Evolutionary conservation across 352 stramenopile genomes (phyloP).

Genomic region (Phytophthora cactorum): DNA sequence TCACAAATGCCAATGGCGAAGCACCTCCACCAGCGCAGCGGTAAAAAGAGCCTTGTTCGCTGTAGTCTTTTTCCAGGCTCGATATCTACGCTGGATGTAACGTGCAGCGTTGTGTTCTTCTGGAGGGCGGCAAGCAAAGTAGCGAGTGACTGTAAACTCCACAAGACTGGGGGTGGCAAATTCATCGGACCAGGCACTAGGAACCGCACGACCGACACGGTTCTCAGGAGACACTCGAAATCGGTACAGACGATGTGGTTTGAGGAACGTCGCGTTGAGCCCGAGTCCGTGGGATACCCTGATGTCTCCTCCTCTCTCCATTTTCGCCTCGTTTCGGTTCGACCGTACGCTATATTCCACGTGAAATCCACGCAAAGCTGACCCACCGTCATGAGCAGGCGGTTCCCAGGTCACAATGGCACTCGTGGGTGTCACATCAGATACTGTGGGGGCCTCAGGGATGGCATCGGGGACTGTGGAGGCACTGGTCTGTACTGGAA

Average conservation of each 20-base stretch:
- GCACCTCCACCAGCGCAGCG: conserved; percentile 17
- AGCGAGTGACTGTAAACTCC: conserved; percentile 65
- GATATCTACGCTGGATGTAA: conserved; percentile 47
- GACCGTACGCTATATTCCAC: conserved; percentile 57
- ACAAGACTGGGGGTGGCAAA: conserved; percentile 69
- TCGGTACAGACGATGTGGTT: conserved; percentile 55
- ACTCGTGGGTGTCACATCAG: conserved; percentile 53
- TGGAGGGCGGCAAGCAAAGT: conserved; percentile 47
- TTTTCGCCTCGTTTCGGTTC: conserved; percentile 26
- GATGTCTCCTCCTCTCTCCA: conserved; percentile 49
- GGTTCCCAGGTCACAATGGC: conserved; percentile 46
- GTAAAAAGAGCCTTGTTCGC: conserved; percentile 12
- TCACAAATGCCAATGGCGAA: conserved; percentile 44
- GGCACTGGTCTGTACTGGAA: conserved; percentile 45
- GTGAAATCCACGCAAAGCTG: conserved; percentile 46
- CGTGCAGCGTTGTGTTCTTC: conserved; percentile 62
- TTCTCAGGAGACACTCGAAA: conserved; percentile 68
- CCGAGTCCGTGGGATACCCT: conserved; percentile 39
- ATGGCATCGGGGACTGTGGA: conserved; percentile 49
- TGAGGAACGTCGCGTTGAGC: conserved; percentile 55
- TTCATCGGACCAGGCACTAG: conserved; percentile 44
- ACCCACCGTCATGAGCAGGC: conserved; percentile 61
- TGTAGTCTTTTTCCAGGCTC: conserved; percentile 34
- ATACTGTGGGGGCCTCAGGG: conserved; percentile 28
- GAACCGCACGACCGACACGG: conserved; percentile 37